These are phyloP conservation scores for Ilyonectria robusta DNA, from an alignment of 2,329 filamentous ascomycete species.

Conservation along the genomic window DNA sequence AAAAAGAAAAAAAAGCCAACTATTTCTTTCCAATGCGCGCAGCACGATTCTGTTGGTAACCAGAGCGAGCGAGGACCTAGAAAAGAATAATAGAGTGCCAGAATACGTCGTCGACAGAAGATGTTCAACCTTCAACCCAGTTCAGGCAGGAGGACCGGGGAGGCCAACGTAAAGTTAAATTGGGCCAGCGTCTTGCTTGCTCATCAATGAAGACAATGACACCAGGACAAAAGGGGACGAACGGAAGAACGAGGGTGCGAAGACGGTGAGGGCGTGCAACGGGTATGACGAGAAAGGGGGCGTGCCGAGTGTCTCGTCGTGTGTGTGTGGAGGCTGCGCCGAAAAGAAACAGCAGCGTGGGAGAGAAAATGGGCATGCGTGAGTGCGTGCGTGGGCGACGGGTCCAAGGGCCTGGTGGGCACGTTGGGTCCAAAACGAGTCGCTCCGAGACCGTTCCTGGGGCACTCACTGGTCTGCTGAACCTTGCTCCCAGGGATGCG, in stretches of 20 bases:
- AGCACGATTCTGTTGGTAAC: no score
- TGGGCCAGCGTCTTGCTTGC: not conserved
- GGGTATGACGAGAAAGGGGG: not conserved
- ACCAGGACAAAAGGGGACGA: not conserved
- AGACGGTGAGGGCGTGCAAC: constrained; percentile 10
- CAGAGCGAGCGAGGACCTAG: no score
- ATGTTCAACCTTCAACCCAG: not conserved
- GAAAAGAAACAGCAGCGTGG: constrained; percentile 5
- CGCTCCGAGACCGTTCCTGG: not conserved
- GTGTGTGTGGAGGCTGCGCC: not conserved
- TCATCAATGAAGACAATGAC: not conserved
- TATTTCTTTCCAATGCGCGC: not conserved
- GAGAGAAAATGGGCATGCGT: not conserved
- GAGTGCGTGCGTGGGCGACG: not conserved
- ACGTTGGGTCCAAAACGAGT: not conserved
- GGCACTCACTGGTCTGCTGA: not conserved
- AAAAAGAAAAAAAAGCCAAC: not conserved
- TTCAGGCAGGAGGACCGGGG: not conserved
- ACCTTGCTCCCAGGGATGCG: not conserved
- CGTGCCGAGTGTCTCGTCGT: not conserved
- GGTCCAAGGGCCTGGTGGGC: not conserved
- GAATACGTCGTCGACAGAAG: not conserved
- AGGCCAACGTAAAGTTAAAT: not conserved
- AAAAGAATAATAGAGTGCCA: no score
- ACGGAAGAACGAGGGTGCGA: not conserved